Conservation (phyloP, 2,329 filamentous ascomycete species). For the Diaporthe batatas region DNA sequence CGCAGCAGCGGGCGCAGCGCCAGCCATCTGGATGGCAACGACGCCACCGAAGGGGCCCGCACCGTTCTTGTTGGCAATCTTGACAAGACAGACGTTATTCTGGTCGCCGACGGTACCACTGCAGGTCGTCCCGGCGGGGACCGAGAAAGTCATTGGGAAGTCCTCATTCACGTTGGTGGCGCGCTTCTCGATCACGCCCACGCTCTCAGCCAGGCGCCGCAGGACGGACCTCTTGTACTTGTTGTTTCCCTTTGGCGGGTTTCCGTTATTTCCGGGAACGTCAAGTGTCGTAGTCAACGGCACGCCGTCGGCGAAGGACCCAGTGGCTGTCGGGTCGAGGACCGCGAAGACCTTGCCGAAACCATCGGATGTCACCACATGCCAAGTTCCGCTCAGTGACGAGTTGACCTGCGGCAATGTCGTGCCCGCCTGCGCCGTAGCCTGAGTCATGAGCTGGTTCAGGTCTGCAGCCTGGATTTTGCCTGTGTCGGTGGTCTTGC, state of each 20-base stretch:
- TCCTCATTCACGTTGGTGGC: constrained; percentile 44
- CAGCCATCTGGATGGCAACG: constrained; percentile 56
- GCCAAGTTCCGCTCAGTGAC: constrained; percentile 44
- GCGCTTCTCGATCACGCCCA: constrained; percentile 43
- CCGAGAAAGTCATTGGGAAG: constrained; percentile 50
- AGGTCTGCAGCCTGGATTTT: constrained; percentile 40
- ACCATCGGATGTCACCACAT: constrained; percentile 45
- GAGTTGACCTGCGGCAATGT: constrained; percentile 45
- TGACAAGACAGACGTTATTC: constrained; percentile 57
- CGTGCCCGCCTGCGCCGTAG: constrained; percentile 39
- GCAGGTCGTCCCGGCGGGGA: constrained; percentile 51
- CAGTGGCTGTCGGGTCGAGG: constrained; percentile 44
- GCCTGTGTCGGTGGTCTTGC: constrained; percentile 44
- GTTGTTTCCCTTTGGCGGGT: constrained; percentile 5
- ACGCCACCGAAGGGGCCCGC: constrained; percentile 59
- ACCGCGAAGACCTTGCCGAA: constrained; percentile 44
- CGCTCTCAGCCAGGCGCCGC: constrained; percentile 39
- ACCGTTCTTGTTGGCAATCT: constrained; percentile 57
- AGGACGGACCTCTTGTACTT: constrained; percentile 38
- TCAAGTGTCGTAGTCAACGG: constrained; percentile 41
- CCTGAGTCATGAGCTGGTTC: constrained; percentile 38
- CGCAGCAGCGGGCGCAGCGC: constrained; percentile 19
- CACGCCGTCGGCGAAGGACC: constrained; percentile 43
- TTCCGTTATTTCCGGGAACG: constrained; percentile 36
- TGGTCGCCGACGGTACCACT: constrained; percentile 51